Percentiles rank a stretch among this genome's conserved stretches.
Evolutionary conservation across 352 stramenopile species (phyloP).

Genomic region (Halophytophthora batemanensis): DNA sequence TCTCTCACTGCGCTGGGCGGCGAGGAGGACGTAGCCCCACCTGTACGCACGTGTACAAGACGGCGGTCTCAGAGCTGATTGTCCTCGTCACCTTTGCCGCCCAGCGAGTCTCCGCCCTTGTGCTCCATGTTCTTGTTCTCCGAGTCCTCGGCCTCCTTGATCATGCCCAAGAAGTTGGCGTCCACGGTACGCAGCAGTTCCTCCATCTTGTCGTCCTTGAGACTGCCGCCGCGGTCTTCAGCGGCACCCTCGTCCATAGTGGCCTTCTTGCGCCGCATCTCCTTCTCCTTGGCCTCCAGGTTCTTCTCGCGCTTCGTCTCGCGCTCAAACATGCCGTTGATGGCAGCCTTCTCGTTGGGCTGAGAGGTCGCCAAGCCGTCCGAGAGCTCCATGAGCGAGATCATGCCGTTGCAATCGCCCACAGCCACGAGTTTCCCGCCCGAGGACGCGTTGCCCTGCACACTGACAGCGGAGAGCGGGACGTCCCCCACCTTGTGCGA

Average conservation of each 20-base stretch:
- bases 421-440: slow-evolving; percentile 94
- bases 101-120: slow-evolving; percentile 43
- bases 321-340: slow-evolving; percentile 96
- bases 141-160: slow-evolving; percentile 94
- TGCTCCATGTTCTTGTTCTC: slow-evolving; percentile 89
- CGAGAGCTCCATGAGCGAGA: slow-evolving; percentile 95
- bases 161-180: slow-evolving; percentile 94
- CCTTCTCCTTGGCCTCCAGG: slow-evolving; percentile 88
- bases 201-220: slow-evolving; percentile 94
- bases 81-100: slow-evolving; percentile 33
- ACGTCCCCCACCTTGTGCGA: slow-evolving; percentile 95
- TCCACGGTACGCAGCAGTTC: slow-evolving; percentile 91
- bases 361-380: slow-evolving; percentile 89
- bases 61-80: slow-evolving; percentile 17
- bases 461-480: slow-evolving; percentile 89
- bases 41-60: neutral
- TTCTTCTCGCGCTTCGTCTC: slow-evolving; percentile 97
- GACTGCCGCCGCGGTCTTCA: slow-evolving; percentile 49
- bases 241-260: slow-evolving; percentile 78
- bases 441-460: slow-evolving; percentile 89
- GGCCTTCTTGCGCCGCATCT: slow-evolving; percentile 82
- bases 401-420: slow-evolving; percentile 94
- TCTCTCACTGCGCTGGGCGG: too few relatives aligned
- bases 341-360: slow-evolving; percentile 93
- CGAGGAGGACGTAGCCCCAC: too few relatives aligned